Evolutionary conservation across 768 basidiomycete species (phyloP).

Genomic region (Boletus tomentosulus): DNA sequence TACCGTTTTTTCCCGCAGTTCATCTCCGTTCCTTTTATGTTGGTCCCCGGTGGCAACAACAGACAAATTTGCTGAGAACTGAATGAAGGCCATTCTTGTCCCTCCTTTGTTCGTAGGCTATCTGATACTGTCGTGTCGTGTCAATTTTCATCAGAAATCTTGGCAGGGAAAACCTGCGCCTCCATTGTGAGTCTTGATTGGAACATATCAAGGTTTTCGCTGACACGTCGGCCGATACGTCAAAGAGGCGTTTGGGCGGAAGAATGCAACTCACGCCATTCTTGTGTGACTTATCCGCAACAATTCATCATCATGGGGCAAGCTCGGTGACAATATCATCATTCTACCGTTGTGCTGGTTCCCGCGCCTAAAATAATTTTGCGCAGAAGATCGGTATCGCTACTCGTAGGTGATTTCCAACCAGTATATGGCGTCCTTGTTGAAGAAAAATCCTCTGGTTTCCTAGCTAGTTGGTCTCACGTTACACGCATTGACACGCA

Average conservation of each 20-base stretch:
- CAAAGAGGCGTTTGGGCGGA: conserved; percentile 8
- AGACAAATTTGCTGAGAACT: not conserved
- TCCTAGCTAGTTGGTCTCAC: not conserved
- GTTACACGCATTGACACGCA: not conserved
- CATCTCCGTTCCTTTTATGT: not conserved
- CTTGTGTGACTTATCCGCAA: not conserved
- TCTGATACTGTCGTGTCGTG: not conserved
- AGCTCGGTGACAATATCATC: not conserved
- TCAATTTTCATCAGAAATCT: not conserved
- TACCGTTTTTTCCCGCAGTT: not conserved
- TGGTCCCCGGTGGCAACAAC: not conserved
- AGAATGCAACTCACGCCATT: not conserved
- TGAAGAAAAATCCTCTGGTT: not conserved
- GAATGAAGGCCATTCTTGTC: not conserved
- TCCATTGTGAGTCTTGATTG: not conserved
- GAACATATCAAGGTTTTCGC: not conserved
- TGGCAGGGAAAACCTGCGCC: not conserved
- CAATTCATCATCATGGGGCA: not conserved
- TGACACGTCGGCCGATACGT: not conserved
- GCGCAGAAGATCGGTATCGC: not conserved
- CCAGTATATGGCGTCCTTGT: not conserved
- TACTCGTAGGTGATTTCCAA: not conserved
- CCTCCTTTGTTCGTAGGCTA: not conserved
- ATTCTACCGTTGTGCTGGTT: not conserved
- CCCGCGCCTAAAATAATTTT: not conserved